Evolutionary conservation across 139 green algal genomes (phyloP), one percentile per base, ranked within the genome.

Genomic region (Chlamydomonas sp.): DNA sequence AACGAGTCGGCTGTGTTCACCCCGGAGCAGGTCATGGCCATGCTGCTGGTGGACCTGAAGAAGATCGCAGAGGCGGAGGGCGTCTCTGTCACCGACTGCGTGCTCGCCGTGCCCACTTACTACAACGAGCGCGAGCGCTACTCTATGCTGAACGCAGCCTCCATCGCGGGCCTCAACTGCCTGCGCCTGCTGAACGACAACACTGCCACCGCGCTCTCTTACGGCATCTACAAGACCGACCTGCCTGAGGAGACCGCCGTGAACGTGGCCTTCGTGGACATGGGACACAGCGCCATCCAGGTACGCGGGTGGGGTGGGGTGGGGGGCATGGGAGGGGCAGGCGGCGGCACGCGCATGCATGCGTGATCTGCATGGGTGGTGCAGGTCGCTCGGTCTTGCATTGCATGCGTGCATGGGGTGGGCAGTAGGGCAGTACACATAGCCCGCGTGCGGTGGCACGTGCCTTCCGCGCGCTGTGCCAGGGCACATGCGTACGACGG

Each of bases 181-280:
- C 72, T 98, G 5, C 93, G 95, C 74, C 80, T 99, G 43, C 86
- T 99, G 76, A 91, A 97, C 73, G 95, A 99, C 38, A 96, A 84
- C 20, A 97, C 95, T 20, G 94, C 95, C 64, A 96, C 89, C 1
- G 95, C 95, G 4, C 86, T 99, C 35, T 79, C 88, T 10, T 99
- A 97, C 71, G 95, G 95, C 69, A 99, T 99, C 73, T 99, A 95
- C 87, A 98, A 98, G 79, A 97, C 92, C 6, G 92, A 98, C 71
- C 85, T 99, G 39, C 86, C 90, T 2, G 92, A 97, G 58, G 81
- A 78, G 0, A 85, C 95, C 0, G 81, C 91, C 0, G 63, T 92
- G 22, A 79, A 97, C 67, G 92, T 98, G 3, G 94, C 70, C 2
- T 97, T 99, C 69, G 86, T 99, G 22, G 95, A 99, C 76, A 67